phyloP scores from a whole-genome alignment of 2,329 filamentous ascomycete species.

The Colletotrichum costaricense region DNA sequence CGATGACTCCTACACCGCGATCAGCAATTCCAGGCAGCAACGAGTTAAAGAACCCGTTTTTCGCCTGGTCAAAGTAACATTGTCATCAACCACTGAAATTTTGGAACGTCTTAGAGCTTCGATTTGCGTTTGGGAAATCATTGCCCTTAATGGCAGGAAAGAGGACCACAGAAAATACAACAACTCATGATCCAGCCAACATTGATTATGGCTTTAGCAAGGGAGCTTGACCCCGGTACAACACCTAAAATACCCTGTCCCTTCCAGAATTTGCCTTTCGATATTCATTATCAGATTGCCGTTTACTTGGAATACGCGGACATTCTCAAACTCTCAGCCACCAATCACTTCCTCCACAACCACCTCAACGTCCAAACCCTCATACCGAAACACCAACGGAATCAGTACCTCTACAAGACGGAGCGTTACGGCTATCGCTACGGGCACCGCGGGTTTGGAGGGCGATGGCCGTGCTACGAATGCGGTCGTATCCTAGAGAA shows the following conservation, averaged over 20 bases:
- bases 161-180: too few relatives aligned
- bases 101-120: not conserved
- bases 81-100: not conserved
- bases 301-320: not conserved
- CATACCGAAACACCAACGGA: not conserved
- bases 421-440: not conserved
- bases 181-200: too few relatives aligned
- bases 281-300: conserved; percentile 2
- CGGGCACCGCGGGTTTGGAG: not conserved
- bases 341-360: not conserved
- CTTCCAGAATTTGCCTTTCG: not conserved
- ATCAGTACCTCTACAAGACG: not conserved
- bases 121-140: too few relatives aligned
- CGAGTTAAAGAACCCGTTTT: not conserved
- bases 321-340: conserved; percentile 1
- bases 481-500: not conserved
- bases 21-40: not conserved
- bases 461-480: conserved; percentile 2
- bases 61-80: not conserved
- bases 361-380: not conserved
- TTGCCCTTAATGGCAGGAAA: too few relatives aligned
- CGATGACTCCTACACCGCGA: not conserved
- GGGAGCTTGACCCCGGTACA: not conserved
- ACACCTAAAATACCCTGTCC: not conserved
- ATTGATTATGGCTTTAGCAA: too few relatives aligned